Conservation (phyloP, 352 stramenopile genomes). For the Stephanocyclus meneghinianus region DNA sequence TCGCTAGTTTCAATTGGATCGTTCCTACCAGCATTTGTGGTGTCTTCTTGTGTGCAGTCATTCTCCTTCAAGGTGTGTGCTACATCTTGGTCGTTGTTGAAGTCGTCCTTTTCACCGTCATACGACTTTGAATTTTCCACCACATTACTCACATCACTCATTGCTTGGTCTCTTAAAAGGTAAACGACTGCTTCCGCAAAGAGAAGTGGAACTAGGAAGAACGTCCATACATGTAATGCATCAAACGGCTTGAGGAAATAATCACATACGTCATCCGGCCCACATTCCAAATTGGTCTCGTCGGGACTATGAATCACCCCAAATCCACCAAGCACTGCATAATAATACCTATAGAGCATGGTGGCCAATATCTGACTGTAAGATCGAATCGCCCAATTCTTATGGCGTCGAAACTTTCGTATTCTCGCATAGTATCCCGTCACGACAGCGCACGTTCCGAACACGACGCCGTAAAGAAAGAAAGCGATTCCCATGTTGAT, state of each 20-base stretch:
- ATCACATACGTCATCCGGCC: constrained; percentile 16
- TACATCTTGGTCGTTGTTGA: background rate
- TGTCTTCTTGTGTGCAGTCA: background rate
- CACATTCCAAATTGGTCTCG: background rate
- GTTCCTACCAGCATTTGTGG: background rate
- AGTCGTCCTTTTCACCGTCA: background rate
- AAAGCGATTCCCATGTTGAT: constrained; percentile 47
- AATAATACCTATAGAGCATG: constrained; percentile 47
- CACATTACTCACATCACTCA: background rate
- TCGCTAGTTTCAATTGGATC: background rate
- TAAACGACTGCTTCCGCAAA: constrained; percentile 14
- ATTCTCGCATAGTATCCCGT: constrained; percentile 19
- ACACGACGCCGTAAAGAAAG: constrained; percentile 15
- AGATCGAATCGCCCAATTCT: constrained; percentile 41
- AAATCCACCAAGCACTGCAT: constrained; percentile 10
- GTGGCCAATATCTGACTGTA: constrained; percentile 42
- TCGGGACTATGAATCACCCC: background rate
- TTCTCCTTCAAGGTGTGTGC: background rate
- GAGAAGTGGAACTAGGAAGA: constrained; percentile 15
- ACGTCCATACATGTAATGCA: constrained; percentile 12
- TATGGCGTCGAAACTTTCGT: constrained; percentile 13
- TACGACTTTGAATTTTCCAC: background rate
- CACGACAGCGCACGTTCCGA: constrained; percentile 29
- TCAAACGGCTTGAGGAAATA: constrained; percentile 7
- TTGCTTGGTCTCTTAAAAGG: background rate